phyloP scores from a whole-genome alignment of 371 early-diverging fungal genomes.

The Mortierella sp. region DNA sequence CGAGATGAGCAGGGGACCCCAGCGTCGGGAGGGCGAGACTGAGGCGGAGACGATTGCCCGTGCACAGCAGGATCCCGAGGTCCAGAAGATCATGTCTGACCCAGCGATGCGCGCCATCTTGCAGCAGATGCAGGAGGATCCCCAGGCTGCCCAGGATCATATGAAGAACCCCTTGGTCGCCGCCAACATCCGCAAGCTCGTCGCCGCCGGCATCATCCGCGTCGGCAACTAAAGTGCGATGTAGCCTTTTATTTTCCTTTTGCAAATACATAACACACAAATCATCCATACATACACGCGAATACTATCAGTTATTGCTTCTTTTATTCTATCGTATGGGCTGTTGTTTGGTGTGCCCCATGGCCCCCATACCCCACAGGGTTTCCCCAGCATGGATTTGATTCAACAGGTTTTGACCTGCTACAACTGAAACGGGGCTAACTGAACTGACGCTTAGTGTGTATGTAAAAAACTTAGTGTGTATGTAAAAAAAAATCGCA shows the following conservation, averaged over 20 bases:
- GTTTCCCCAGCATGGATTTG: no score
- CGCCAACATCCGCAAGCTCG: slow-evolving; percentile 93
- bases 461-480: background rate
- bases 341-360: no score
- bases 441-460: no score
- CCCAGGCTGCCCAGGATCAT: slow-evolving; percentile 92
- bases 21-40: slow-evolving; percentile 63
- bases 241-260: background rate
- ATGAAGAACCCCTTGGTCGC: slow-evolving; percentile 96
- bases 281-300: background rate
- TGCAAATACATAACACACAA: background rate
- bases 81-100: slow-evolving; percentile 89
- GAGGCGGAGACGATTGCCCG: slow-evolving; percentile 86
- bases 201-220: slow-evolving; percentile 88
- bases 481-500: background rate
- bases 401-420: no score
- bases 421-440: background rate
- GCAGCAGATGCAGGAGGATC: slow-evolving; percentile 97
- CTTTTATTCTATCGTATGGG: no score
- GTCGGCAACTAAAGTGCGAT: slow-evolving; percentile 20
- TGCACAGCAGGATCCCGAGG: slow-evolving; percentile 94
- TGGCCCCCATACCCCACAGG: no score
- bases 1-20: slow-evolving; percentile 78
- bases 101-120: slow-evolving; percentile 97
- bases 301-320: no score